These are phyloP conservation scores for Chrysopogon serrulatus DNA, from an alignment of 176 grass and related monocot genomes.

Conservation along the genomic window DNA sequence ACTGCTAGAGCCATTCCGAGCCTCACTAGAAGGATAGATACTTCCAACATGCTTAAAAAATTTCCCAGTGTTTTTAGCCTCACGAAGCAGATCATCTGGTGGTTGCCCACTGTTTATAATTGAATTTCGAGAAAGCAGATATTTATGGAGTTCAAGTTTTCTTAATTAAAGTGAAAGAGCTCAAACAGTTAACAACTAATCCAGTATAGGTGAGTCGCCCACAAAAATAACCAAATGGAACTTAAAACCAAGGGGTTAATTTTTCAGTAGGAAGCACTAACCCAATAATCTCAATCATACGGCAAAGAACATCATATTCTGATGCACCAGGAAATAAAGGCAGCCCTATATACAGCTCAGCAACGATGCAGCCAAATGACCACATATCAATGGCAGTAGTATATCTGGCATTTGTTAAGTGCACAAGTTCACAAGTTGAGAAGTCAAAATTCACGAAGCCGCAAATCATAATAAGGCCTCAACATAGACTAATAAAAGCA, in stretches of 20 bases:
- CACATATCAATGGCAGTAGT: slow-evolving; percentile 98
- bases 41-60: slow-evolving; percentile 87
- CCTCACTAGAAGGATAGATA: slow-evolving; percentile 47
- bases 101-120: slow-evolving; percentile 70
- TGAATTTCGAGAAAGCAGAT: slow-evolving; percentile 24
- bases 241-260: background rate
- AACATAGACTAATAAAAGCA: background rate
- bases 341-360: slow-evolving; percentile 88
- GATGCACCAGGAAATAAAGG: slow-evolving; percentile 98
- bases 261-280: slow-evolving; percentile 36
- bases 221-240: slow-evolving; percentile 6
- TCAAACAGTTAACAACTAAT: slow-evolving; percentile 11
- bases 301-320: slow-evolving; percentile 89
- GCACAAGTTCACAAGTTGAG: slow-evolving; percentile 24
- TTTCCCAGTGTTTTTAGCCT: slow-evolving; percentile 70
- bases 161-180: slow-evolving; percentile 21
- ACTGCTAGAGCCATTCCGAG: slow-evolving; percentile 31
- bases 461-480: background rate
- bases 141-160: slow-evolving; percentile 3
- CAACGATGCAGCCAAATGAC: slow-evolving; percentile 95
- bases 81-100: slow-evolving; percentile 79
- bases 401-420: slow-evolving; percentile 86
- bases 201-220: background rate
- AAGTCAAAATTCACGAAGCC: slow-evolving; percentile 30
- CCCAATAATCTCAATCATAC: slow-evolving; percentile 91